Evolutionary conservation across 495 filamentous ascomycete species (phyloP), one percentile per base, ranked within the genome.

Genomic region (Parmelia sp.): DNA sequence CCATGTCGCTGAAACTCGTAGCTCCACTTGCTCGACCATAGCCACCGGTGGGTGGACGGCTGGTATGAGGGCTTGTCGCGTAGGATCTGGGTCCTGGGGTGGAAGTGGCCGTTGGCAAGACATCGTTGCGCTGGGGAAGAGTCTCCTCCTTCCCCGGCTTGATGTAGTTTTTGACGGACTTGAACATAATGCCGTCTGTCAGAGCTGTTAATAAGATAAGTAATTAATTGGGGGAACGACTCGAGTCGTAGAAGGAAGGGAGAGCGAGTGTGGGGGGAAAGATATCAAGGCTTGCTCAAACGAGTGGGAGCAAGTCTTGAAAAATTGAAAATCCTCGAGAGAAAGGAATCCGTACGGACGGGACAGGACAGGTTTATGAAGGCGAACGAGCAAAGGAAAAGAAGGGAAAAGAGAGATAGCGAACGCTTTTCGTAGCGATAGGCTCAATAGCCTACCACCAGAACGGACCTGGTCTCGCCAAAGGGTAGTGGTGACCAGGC

Each of bases 131-230:
- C 19, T 42, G 35, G 23, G 33, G 11, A 55, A 29, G 21, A 55
- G 51, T 29, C 14, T 55, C 51, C 14, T 55, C 57, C 61, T 64
- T 60, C 25, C 51, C 64, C 23, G 66, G 66, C 51, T 58, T 64
- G 33, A 69, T 62, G 44, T 69, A 69, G n/a, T 60, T 66, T 56
- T 66, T 69, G 59, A 69, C 58, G 53, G 45, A 37, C 39, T 69
- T 65, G 47, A 69, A 62, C 35, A 66, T 63, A 15, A 21, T 47
- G 60, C 17, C 33, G 49, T 21, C 33, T 23, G 45, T 37, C 33
- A 39, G 1, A 5, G 17, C 36, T 44, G n/a, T 6, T n/a, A 27
- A 11, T 61, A 39, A n/a, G 33, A 33, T 55, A 11, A 9, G 0
- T 19, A 19, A 11, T 21, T 55, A 33, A 9, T 15, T 21, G 6